These are phyloP conservation scores for Blastobotrys aristatus DNA, from an alignment of 1,139 yeast genomes.

Conservation along the genomic window DNA sequence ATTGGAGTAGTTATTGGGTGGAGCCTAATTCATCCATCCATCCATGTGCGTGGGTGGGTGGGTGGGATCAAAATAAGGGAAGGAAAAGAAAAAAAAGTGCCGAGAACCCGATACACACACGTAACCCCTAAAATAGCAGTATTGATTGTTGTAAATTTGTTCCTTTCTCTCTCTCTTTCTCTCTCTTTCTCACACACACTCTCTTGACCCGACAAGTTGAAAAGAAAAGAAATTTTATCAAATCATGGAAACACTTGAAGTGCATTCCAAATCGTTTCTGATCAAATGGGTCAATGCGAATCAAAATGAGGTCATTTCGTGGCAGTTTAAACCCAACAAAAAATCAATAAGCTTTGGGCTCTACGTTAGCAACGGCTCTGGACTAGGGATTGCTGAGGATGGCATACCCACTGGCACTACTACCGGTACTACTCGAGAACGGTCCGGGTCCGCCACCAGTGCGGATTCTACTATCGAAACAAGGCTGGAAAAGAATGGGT, in stretches of 20 bases:
- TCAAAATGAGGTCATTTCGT: constrained; percentile 58
- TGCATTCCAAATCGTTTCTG: constrained; percentile 81
- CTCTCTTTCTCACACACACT: not conserved
- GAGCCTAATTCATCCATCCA: too few relatives aligned
- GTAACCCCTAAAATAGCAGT: not conserved
- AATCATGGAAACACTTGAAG: constrained; percentile 76
- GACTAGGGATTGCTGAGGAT: not conserved
- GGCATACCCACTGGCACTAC: not conserved
- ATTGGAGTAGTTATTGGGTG: constrained; percentile 1
- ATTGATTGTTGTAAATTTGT: not conserved
- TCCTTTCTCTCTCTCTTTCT: not conserved
- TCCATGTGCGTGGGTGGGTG: too few relatives aligned
- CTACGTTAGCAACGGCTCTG: constrained; percentile 34
- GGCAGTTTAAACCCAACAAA: constrained; percentile 81
- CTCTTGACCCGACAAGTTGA: not conserved
- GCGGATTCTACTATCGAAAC: constrained; percentile 25
- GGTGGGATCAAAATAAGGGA: too few relatives aligned
- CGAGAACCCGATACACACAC: too few relatives aligned
- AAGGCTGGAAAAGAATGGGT: constrained; percentile 32
- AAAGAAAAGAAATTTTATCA: not conserved
- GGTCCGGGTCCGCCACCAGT: constrained; percentile 12
- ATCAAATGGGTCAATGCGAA: constrained; percentile 87
- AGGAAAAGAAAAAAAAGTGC: too few relatives aligned
- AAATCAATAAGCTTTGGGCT: constrained; percentile 71
- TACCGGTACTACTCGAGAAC: constrained; percentile 1